Base-by-base conservation (phyloP, 2,329 filamentous ascomycete species). In the Aphanoascus verrucosus region DNA sequence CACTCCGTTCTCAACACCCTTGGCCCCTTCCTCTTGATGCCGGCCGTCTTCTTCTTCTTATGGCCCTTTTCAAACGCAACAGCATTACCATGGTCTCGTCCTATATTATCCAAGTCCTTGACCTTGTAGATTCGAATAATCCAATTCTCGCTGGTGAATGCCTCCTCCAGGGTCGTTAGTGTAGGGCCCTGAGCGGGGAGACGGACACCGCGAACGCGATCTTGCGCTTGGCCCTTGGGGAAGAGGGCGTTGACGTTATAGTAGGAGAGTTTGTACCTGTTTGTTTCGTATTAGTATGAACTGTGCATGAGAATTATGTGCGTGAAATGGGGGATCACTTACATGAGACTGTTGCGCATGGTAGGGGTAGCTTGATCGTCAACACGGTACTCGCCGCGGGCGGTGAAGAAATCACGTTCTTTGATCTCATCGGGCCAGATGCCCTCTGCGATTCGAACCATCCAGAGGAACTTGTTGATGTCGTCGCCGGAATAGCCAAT, bases 381-480 rank as follows among this genome's bases (percentile, higher is more conserved):
- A 31, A 98, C 88, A 59, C 86, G 83, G 75, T 98, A 98, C 70
- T 98, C 93, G 67, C 94, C 93, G 59, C 90, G 83, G 3, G 84
- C 65, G 5, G 93, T 98, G 73, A 98, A 98, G 76, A 91, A 98
- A 65, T 91, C 85, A 59, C 93, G 86, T 74, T 98, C 93, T 74
- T 89, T 94, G 62, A 98, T 85, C 77, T 98, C 91, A 60, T 97
- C 89, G n/a, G 93, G 93, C 93, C 93, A 98, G 72, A 98, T 97
- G 59, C 93, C 93, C 73, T 98, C 93, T 38, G 93, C 93, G 66
- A 98, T 98, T 67, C 93, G 83, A 55, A 98, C 90, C 94, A 98
- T 98, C 93, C 93, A 98, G 62, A 98, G 77, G 77, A 98, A 98
- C 76, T 98, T 98, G 78, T 98, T 98, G 76, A 98, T 95, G 66